Evolutionary conservation across 2,329 filamentous ascomycete genomes (phyloP).

Genomic region (Coleophoma cylindrospora): DNA sequence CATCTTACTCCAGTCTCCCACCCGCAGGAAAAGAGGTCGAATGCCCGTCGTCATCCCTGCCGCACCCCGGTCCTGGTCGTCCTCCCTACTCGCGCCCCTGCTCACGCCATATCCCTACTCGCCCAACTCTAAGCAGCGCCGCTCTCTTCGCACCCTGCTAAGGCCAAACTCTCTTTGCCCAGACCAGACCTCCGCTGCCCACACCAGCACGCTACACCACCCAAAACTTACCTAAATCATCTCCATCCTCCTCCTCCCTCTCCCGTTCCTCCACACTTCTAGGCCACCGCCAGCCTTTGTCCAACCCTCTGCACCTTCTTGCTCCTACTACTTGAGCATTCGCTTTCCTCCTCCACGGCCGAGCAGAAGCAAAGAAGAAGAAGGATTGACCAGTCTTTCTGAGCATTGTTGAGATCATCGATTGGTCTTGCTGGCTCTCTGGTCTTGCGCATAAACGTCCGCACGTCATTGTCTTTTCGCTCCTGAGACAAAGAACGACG

Average conservation of each 20-base stretch:
- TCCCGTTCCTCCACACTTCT: slow-evolving; percentile 14
- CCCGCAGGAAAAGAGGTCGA: too few relatives aligned
- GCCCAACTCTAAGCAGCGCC: too few relatives aligned
- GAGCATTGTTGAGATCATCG: neutral
- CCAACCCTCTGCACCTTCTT: slow-evolving; percentile 3
- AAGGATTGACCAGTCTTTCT: neutral
- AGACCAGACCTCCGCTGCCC: too few relatives aligned
- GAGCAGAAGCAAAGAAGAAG: neutral
- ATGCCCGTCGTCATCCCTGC: too few relatives aligned
- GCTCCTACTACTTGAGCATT: neutral
- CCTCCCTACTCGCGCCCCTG: too few relatives aligned
- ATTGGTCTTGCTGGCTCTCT: neutral
- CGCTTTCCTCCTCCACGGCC: too few relatives aligned
- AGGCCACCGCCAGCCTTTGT: slow-evolving; percentile 24
- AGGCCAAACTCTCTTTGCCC: too few relatives aligned
- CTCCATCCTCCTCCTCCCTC: slow-evolving; percentile 5
- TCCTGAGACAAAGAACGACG: neutral
- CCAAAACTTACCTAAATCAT: neutral
- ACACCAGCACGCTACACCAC: too few relatives aligned
- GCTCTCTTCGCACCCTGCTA: too few relatives aligned
- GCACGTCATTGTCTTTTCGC: neutral
- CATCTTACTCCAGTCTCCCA: too few relatives aligned
- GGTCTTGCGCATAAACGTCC: neutral
- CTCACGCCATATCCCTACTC: too few relatives aligned
- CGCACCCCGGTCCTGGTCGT: too few relatives aligned